These are phyloP conservation scores for Thalassiosira ordinaria DNA, from an alignment of 352 stramenopile species.

Conservation along the genomic window DNA sequence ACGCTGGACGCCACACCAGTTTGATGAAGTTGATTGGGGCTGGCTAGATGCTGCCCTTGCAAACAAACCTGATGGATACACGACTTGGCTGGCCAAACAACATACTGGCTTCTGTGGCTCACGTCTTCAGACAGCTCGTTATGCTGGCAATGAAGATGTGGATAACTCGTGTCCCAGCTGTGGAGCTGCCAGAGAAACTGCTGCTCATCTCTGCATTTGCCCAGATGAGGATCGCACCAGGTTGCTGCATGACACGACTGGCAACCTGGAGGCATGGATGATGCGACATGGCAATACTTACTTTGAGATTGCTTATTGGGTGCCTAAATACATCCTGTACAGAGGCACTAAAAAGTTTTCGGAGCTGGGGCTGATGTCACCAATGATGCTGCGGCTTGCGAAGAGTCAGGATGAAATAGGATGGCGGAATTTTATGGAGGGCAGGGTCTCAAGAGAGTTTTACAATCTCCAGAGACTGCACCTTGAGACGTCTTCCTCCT, in stretches of 20 bases:
- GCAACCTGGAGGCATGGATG: slow-evolving; percentile 16
- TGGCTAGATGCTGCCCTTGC: background rate
- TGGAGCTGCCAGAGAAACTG: background rate
- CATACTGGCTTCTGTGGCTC: slow-evolving; percentile 11
- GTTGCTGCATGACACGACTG: background rate
- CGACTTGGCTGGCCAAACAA: slow-evolving; percentile 20
- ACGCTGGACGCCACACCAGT: too few relatives aligned
- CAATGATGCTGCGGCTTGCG: background rate
- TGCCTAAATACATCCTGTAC: slow-evolving; percentile 12
- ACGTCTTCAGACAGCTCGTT: background rate
- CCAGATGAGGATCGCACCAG: background rate
- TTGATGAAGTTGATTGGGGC: slow-evolving; percentile 15
- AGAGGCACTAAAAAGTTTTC: background rate
- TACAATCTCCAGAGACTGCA: background rate
- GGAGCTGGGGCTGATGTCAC: background rate
- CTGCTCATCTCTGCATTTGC: background rate
- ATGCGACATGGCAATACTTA: background rate
- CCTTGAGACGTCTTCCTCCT: background rate
- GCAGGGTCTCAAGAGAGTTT: background rate
- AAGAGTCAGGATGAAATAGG: slow-evolving; percentile 9
- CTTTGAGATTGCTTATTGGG: background rate
- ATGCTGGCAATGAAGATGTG: background rate
- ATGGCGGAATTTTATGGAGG: slow-evolving; percentile 6
- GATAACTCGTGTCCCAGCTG: slow-evolving; percentile 8
- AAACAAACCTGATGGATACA: background rate